Evolutionary conservation across 257 asterid genomes (phyloP), one percentile per base, ranked within the genome.

Genomic region (Linaria vulgaris): DNA sequence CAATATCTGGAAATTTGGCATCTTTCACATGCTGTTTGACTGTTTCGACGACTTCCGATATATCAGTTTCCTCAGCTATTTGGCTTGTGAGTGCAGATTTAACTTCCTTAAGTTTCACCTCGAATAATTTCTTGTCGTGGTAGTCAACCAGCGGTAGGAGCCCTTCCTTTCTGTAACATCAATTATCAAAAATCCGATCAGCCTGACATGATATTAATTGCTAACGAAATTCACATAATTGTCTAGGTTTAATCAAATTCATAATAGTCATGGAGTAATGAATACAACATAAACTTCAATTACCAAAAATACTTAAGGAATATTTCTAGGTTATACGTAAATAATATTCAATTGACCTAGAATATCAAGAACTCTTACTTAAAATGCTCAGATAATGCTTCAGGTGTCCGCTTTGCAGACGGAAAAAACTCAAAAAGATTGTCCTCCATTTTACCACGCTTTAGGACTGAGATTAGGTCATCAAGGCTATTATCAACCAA

Each of bases 401-500:
- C 99, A 64, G 95, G 96, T 6, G 97, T 82, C 61, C 94, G 75
- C 81, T 85, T 94, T 38, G 94, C 60, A 44, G 97, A 64, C 20
- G 99, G 99, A 73, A 89, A 94, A 74, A 89, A 85, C 30, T 89
- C 96, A 16, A 87, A 82, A 66, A 94, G 96, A 75, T 82, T 86
- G 69, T 94, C 97, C 71, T 89, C 99, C 81, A 87, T 82, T 79
- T 94, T 94, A 63, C 94, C 99, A 61, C 97, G 76, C 79, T 83
- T 94, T 70, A 90, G 81, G 68, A 94, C 84, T 17, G 95, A 78
- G 74, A 94, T 87, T 78, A 94, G 85, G 76, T 94, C 99, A 81
- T 94, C 99, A 72, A 94, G 88, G 77, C 95, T 87, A 64, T 94
- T 94, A 69, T 94, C 97, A 75, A 89, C 88, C 80, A 94, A 83